Conservation (phyloP, 176 grass and related monocot species). For the Musa beccarii region DNA sequence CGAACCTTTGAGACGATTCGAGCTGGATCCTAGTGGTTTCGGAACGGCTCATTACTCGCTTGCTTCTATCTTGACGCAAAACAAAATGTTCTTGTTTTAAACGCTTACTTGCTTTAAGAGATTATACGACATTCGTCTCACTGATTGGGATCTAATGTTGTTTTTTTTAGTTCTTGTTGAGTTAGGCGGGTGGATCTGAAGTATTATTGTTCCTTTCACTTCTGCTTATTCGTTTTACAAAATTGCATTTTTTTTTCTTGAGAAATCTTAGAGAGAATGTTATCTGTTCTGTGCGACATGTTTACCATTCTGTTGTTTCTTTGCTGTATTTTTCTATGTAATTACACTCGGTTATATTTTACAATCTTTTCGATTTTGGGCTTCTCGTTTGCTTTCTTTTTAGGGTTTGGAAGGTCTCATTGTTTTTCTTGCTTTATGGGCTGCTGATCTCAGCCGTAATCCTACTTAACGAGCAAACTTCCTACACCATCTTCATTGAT, state of each 20-base stretch:
- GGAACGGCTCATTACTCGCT: background rate
- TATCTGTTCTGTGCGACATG: no score
- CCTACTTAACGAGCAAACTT: background rate
- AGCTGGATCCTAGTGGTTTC: no score
- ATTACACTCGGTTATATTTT: background rate
- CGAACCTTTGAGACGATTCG: no score
- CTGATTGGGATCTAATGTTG: background rate
- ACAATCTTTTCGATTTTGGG: background rate
- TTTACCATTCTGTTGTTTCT: background rate
- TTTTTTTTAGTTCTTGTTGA: background rate
- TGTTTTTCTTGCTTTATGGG: background rate
- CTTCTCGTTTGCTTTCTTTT: background rate
- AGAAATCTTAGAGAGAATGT: no score
- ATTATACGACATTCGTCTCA: background rate
- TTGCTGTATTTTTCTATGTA: background rate
- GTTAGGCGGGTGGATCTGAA: background rate
- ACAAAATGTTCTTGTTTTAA: background rate
- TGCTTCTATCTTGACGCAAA: background rate
- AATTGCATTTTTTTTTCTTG: no score
- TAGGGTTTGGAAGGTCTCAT: background rate
- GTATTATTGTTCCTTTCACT: background rate
- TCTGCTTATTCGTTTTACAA: no score
- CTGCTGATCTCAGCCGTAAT: background rate
- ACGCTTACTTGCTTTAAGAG: background rate
- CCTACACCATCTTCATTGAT: background rate